phyloP scores from a whole-genome alignment of 768 basidiomycete species.

The Tricholoma flavovirens region DNA sequence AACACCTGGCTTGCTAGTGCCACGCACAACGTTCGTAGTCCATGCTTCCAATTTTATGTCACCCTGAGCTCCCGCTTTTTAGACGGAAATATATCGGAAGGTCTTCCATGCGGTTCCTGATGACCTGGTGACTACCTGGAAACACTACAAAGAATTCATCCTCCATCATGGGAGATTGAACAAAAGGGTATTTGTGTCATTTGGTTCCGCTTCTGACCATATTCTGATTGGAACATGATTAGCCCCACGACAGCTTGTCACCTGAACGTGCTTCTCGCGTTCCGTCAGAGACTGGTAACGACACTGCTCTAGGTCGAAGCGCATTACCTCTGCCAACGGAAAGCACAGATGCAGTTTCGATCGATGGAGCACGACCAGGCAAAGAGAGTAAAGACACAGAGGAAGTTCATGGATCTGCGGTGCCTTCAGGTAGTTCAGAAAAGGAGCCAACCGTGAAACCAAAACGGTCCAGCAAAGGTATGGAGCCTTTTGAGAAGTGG shows the following conservation, averaged over 20 bases:
- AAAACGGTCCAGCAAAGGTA: conserved; percentile 38
- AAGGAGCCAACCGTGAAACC: conserved; percentile 29
- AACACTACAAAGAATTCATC: conserved; percentile 85
- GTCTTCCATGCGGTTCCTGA: conserved; percentile 94
- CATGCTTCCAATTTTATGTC: not conserved
- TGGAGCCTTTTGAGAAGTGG: conserved; percentile 74
- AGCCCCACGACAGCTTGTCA: conserved; percentile 39
- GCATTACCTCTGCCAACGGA: conserved; percentile 3
- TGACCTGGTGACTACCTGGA: conserved; percentile 91
- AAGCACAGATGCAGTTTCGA: conserved; percentile 22
- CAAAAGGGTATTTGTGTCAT: conserved; percentile 52
- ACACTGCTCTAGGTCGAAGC: conserved; percentile 22
- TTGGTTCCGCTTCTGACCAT: not conserved
- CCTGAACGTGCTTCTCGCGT: conserved; percentile 47
- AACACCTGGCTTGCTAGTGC: conserved; percentile 85
- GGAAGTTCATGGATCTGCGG: conserved; percentile 15
- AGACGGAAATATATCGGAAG: conserved; percentile 95
- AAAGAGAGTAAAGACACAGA: conserved; percentile 26
- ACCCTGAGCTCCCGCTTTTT: conserved; percentile 10
- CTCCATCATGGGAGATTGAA: conserved; percentile 68
- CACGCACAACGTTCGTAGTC: conserved; percentile 70
- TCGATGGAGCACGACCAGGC: conserved; percentile 16
- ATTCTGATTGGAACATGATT: conserved; percentile 7
- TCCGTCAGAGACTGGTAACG: conserved; percentile 53
- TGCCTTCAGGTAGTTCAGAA: conserved; percentile 14